Percentiles rank a stretch among this genome's conserved stretches.
Evolutionary conservation across 202 grass and related monocot species (phyloP).

Genomic region (Panicum virgatum): DNA sequence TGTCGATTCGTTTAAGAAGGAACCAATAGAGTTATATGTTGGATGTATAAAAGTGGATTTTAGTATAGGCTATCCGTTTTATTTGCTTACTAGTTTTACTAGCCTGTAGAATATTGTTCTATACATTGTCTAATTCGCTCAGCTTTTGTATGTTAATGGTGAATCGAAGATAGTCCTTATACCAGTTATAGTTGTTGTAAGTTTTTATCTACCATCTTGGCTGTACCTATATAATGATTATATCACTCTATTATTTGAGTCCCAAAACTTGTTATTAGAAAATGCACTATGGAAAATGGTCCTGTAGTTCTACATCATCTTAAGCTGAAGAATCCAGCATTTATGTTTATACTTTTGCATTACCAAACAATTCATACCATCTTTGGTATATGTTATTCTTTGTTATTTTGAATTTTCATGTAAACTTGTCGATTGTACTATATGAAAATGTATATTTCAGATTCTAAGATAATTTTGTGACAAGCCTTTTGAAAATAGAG

Average conservation of each 20-base stretch:
- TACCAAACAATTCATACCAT: not conserved
- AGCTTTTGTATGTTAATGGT: not conserved
- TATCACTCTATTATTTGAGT: not conserved
- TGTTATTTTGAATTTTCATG: not conserved
- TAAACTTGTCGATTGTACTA: not conserved
- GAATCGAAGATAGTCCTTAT: constrained; percentile 3
- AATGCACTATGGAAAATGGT: not conserved
- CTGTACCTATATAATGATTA: not conserved
- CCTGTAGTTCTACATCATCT: not conserved
- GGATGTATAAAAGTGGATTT: not conserved
- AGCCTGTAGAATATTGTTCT: constrained; percentile 14
- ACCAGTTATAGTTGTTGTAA: constrained; percentile 70
- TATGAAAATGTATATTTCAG: not conserved
- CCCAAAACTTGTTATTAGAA: constrained; percentile 4
- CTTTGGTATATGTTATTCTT: constrained; percentile 2
- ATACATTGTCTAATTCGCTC: constrained; percentile 17
- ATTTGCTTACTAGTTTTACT: not conserved
- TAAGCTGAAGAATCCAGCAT: constrained; percentile 14
- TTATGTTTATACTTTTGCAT: constrained; percentile 18
- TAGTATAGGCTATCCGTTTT: not conserved
- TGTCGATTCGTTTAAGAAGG: too few relatives aligned
- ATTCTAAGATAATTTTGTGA: not conserved
- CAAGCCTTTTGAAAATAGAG: not conserved
- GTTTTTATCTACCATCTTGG: constrained; percentile 21
- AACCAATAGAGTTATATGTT: not conserved